A percentile compares a stretch with the other conserved stretches of the same genome.
These are phyloP conservation scores for Emergomyces pasteurianus DNA, from an alignment of 2,329 filamentous ascomycete genomes.

Conservation along the genomic window DNA sequence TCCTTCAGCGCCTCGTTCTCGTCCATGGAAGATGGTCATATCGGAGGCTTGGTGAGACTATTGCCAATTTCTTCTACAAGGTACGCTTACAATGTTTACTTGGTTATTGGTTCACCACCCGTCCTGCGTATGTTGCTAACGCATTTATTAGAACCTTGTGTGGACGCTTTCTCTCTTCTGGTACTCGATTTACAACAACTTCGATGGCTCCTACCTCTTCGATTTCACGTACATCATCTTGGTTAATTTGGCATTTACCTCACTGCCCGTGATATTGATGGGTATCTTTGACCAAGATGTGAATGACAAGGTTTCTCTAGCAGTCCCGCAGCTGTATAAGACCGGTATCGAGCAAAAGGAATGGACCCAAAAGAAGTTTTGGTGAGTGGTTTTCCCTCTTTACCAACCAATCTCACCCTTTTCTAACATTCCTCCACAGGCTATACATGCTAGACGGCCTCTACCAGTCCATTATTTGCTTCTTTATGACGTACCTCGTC, in stretches of 20 bases:
- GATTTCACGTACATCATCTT: constrained; percentile 96
- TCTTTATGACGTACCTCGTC: constrained; percentile 81
- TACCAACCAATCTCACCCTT: constrained; percentile 1
- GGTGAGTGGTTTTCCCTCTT: constrained; percentile 45
- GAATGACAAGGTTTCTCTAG: constrained; percentile 81
- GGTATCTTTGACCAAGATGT: constrained; percentile 96
- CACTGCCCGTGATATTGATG: constrained; percentile 86
- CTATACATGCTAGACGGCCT: constrained; percentile 88
- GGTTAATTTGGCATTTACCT: constrained; percentile 95
- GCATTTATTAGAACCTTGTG: constrained; percentile 61
- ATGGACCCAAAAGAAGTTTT: constrained; percentile 95
- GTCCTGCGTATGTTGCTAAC: neutral
- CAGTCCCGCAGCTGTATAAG: constrained; percentile 89
- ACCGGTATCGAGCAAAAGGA: constrained; percentile 91
- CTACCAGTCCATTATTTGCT: constrained; percentile 88
- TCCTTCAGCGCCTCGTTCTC: constrained; percentile 69
- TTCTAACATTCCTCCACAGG: constrained; percentile 39
- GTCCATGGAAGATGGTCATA: constrained; percentile 97
- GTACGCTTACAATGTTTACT: constrained; percentile 26
- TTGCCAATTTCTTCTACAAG: constrained; percentile 99
- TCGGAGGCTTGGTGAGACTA: constrained; percentile 78
- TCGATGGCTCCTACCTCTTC: constrained; percentile 92
- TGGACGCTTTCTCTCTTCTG: constrained; percentile 97
- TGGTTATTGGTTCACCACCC: neutral
- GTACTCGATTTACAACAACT: constrained; percentile 93